Conservation (phyloP, 495 filamentous ascomycete species). For the Aspergillus bridgeri region DNA sequence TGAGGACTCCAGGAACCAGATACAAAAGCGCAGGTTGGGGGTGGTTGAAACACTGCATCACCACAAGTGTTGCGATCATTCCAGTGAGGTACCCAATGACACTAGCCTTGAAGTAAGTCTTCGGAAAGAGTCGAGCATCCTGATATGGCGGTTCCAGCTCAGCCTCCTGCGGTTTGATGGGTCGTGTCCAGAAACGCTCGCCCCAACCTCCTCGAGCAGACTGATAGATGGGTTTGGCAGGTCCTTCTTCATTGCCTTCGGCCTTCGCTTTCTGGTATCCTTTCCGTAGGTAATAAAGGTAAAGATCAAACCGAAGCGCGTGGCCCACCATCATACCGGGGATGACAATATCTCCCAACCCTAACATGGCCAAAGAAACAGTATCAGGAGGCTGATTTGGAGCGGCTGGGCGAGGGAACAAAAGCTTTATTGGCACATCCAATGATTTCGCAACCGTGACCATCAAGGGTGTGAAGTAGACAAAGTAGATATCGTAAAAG, state of each 20-base stretch:
- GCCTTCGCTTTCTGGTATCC: constrained; percentile 35
- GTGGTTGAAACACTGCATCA: constrained; percentile 74
- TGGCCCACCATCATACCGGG: constrained; percentile 89
- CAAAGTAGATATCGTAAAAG: constrained; percentile 94
- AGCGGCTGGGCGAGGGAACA: constrained; percentile 67
- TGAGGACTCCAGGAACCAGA: constrained; percentile 81
- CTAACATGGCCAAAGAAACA: constrained; percentile 72
- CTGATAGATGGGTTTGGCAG: constrained; percentile 55
- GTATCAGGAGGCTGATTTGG: constrained; percentile 35
- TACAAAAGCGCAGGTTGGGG: constrained; percentile 92
- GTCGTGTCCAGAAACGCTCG: constrained; percentile 74
- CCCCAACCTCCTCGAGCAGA: constrained; percentile 70
- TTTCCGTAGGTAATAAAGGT: constrained; percentile 69
- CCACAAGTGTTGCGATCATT: constrained; percentile 71
- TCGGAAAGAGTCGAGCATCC: constrained; percentile 60
- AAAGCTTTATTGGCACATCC: constrained; percentile 89
- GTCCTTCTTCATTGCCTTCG: constrained; percentile 33
- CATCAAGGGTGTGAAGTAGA: constrained; percentile 97
- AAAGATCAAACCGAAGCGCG: constrained; percentile 87
- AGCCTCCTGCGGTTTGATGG: constrained; percentile 23
- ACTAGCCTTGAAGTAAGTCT: constrained; percentile 82
- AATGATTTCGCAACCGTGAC: constrained; percentile 87
- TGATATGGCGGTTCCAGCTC: constrained; percentile 38
- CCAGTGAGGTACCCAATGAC: constrained; percentile 74
- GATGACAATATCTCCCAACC: constrained; percentile 90